Evolutionary conservation across 2,329 filamentous ascomycete species (phyloP).

Genomic region (Claviceps sp.): DNA sequence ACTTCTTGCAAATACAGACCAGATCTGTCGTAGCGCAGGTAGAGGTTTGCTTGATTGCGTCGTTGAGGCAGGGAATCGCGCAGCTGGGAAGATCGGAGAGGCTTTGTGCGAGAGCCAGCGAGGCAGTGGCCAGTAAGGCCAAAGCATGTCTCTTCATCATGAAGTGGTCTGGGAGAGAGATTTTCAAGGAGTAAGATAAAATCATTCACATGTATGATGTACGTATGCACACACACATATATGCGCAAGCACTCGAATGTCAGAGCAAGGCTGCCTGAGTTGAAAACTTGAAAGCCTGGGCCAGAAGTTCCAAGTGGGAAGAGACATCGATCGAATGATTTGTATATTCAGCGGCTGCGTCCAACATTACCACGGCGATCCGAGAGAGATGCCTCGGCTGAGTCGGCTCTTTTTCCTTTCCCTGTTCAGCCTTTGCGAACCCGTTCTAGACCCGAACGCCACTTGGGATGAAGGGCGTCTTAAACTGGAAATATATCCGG

Average conservation of each 20-base stretch:
- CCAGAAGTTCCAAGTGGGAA: not conserved
- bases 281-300: no score
- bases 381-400: not conserved
- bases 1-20: conserved; percentile 10
- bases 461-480: not conserved
- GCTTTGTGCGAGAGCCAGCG: conserved; percentile 13
- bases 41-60: conserved; percentile 11
- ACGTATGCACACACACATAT: not conserved
- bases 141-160: not conserved
- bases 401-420: not conserved
- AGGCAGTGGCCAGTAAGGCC: conserved; percentile 6
- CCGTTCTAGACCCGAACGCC: not conserved
- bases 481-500: not conserved
- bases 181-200: not conserved
- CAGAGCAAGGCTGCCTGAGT: no score
- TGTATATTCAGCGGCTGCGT: not conserved
- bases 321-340: not conserved
- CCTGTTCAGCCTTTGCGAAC: not conserved
- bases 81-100: conserved; percentile 16
- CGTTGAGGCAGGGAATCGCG: conserved; percentile 15
- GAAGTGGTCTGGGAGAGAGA: not conserved
- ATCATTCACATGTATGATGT: no score
- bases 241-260: not conserved
- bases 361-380: not conserved
- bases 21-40: not conserved